phyloP scores from a whole-genome alignment of 352 stramenopile species.

The Phytophthora fragariaefolia region DNA sequence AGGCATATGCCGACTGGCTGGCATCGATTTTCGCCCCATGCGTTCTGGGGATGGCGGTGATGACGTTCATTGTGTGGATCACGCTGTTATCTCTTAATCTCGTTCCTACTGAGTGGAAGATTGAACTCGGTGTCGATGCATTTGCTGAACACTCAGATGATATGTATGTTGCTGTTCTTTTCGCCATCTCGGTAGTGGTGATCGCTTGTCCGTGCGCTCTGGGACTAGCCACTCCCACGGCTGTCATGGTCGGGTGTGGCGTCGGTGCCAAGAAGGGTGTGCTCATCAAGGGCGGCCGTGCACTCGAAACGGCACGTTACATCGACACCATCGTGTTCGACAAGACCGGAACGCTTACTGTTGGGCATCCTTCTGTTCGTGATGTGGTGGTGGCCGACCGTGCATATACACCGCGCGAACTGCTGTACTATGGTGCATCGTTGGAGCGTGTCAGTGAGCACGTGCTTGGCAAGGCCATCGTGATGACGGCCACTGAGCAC shows the following conservation, averaged over 20 bases:
- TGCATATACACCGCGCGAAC: slow-evolving; percentile 64
- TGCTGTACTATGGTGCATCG: slow-evolving; percentile 83
- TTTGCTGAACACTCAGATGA: slow-evolving; percentile 69
- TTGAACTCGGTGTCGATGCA: slow-evolving; percentile 26
- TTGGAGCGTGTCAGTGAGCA: slow-evolving; percentile 89
- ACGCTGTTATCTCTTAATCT: slow-evolving; percentile 13
- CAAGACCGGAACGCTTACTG: slow-evolving; percentile 94
- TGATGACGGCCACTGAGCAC: slow-evolving; percentile 74
- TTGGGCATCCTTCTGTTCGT: slow-evolving; percentile 79
- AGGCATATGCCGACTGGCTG: slow-evolving; percentile 77
- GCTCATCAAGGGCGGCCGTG: slow-evolving; percentile 87
- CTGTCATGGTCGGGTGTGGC: slow-evolving; percentile 89
- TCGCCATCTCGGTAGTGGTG: slow-evolving; percentile 90
- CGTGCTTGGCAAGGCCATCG: slow-evolving; percentile 85
- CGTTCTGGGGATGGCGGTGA: slow-evolving; percentile 17
- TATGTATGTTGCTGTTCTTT: slow-evolving; percentile 77
- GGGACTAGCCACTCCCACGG: slow-evolving; percentile 83
- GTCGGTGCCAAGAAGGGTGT: slow-evolving; percentile 90
- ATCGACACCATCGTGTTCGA: slow-evolving; percentile 93
- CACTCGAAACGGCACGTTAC: slow-evolving; percentile 83
- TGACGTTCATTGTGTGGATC: slow-evolving; percentile 22
- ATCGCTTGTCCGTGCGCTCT: slow-evolving; percentile 89
- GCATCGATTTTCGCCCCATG: slow-evolving; percentile 42
- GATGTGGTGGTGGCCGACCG: slow-evolving; percentile 79
- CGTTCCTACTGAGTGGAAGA: slow-evolving; percentile 13